Evolutionary conservation across 495 filamentous ascomycete species (phyloP).

Genomic region (Aspergillus saccharolyticus): DNA sequence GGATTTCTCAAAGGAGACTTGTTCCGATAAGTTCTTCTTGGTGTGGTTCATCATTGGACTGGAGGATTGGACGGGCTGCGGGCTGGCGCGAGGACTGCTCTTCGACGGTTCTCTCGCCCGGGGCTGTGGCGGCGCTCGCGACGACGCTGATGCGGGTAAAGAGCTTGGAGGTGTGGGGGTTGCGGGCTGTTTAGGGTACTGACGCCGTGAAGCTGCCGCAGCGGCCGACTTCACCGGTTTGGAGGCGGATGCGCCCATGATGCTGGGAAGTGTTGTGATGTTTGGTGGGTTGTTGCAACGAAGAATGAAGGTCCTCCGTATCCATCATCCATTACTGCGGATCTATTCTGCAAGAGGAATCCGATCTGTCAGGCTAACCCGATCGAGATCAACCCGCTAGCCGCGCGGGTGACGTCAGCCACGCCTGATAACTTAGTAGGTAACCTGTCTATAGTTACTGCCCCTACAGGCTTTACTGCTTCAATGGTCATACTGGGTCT

Average conservation of each 20-base stretch:
- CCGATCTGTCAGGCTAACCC: constrained; percentile 13
- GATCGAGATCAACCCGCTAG: constrained; percentile 8
- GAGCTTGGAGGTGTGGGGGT: constrained; percentile 28
- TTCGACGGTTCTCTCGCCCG: too few species aligned
- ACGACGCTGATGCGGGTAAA: constrained; percentile 14
- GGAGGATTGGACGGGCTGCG: constrained; percentile 23
- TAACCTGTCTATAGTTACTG: background rate
- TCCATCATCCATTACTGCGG: background rate
- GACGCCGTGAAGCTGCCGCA: constrained; percentile 44
- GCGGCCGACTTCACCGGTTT: constrained; percentile 56
- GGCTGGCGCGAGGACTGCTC: constrained; percentile 22
- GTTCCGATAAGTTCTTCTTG: constrained; percentile 26
- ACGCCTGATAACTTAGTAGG: background rate
- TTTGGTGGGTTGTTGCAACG: background rate
- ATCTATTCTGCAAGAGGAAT: constrained; percentile 11
- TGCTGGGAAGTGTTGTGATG: background rate
- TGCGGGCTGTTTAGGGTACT: constrained; percentile 50
- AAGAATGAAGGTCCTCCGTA: too few species aligned
- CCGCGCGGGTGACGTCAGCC: constrained; percentile 23
- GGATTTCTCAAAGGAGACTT: constrained; percentile 31
- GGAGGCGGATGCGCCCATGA: constrained; percentile 60
- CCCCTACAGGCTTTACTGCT: too few species aligned
- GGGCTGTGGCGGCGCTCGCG: constrained; percentile 6
- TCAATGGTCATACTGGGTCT: background rate
- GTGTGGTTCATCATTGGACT: constrained; percentile 36